Percentiles rank a stretch among this genome's conserved stretches.
Evolutionary conservation across 1,139 yeast species (phyloP).

Genomic region (Zygoascus sp.): DNA sequence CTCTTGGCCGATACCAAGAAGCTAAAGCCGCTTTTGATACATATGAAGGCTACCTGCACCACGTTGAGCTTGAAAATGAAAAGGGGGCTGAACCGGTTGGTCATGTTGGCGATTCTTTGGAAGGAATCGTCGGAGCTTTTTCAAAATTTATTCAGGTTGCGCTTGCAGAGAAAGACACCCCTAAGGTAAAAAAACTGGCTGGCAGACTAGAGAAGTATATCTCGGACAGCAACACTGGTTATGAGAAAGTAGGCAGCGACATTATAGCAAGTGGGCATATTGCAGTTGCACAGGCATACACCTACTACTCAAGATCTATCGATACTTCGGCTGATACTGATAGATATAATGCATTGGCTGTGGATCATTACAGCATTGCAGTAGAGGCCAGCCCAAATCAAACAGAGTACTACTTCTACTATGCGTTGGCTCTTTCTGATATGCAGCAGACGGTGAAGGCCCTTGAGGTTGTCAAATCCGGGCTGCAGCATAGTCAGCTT

Average conservation of each 20-base stretch:
- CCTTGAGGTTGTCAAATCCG: slow-evolving; percentile 34
- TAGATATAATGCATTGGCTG: slow-evolving; percentile 24
- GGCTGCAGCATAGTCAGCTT: slow-evolving; percentile 39
- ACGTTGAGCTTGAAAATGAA: slow-evolving; percentile 33
- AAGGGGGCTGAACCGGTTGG: slow-evolving; percentile 22
- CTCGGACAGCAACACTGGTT: not conserved
- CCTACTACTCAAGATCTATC: slow-evolving; percentile 22
- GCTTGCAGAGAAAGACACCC: not conserved
- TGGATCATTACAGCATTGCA: slow-evolving; percentile 25
- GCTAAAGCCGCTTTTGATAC: slow-evolving; percentile 42
- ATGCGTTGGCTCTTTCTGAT: slow-evolving; percentile 31
- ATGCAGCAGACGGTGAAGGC: slow-evolving; percentile 28
- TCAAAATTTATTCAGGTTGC: slow-evolving; percentile 7
- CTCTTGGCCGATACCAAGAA: slow-evolving; percentile 35
- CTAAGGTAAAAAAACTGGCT: not conserved
- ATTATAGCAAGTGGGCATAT: slow-evolving; percentile 23
- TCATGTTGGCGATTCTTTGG: slow-evolving; percentile 28
- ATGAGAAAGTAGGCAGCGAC: slow-evolving; percentile 13
- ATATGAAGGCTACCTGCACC: slow-evolving; percentile 40
- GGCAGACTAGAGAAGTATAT: not conserved
- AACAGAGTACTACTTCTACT: slow-evolving; percentile 25
- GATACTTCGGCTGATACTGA: slow-evolving; percentile 20
- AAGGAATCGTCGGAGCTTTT: slow-evolving; percentile 29
- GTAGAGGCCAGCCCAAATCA: slow-evolving; percentile 20
- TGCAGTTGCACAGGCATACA: slow-evolving; percentile 28